These are phyloP conservation scores for Fusarium irregulare DNA, from an alignment of 2,329 filamentous ascomycete species.

Conservation along the genomic window DNA sequence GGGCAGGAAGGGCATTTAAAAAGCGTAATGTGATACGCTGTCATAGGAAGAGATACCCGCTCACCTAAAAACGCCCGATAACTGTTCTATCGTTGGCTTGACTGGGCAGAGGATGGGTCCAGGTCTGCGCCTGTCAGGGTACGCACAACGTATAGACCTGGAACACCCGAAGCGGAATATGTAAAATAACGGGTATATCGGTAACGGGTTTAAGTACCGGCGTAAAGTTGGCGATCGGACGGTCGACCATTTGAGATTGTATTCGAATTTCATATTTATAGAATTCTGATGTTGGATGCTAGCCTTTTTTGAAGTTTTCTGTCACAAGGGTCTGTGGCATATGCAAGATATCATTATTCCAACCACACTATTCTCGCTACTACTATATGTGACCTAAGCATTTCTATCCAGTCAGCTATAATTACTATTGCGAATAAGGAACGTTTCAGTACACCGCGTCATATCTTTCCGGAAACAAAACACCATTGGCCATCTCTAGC, in stretches of 20 bases:
- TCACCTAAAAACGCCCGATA: background rate
- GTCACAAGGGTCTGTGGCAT: background rate
- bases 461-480: conserved; percentile 56
- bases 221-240: conserved; percentile 30
- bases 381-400: background rate
- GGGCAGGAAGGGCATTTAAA: conserved; percentile 69
- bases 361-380: background rate
- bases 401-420: background rate
- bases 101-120: background rate
- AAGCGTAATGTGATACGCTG: background rate
- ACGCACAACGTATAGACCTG: conserved; percentile 11
- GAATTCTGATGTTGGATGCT: conserved; percentile 23
- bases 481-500: conserved; percentile 53
- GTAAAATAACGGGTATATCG: conserved; percentile 34
- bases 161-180: conserved; percentile 10
- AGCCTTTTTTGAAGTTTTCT: background rate
- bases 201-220: conserved; percentile 28
- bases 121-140: conserved; percentile 29
- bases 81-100: background rate
- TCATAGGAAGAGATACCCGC: background rate
- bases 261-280: conserved; percentile 26
- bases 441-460: conserved; percentile 38
- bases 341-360: conserved; percentile 5
- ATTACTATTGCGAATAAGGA: background rate
- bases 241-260: conserved; percentile 35